phyloP scores from a whole-genome alignment of 2,329 filamentous ascomycete species.

The Thyridium curvatum region DNA sequence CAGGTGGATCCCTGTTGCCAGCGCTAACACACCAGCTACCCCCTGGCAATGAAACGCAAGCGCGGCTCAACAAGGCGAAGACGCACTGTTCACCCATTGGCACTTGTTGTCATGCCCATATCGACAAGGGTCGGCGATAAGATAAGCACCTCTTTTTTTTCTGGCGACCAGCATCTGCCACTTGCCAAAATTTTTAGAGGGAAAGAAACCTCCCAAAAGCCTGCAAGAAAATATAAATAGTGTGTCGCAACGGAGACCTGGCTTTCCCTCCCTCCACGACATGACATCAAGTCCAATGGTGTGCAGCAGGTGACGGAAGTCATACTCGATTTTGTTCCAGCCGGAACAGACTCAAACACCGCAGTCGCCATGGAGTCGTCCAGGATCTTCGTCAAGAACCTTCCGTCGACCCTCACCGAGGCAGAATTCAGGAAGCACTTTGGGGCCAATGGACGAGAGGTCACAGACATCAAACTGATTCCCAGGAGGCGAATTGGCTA shows the following conservation, averaged over 20 bases:
- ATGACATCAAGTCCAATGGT: too few species aligned
- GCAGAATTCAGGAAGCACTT: conserved; percentile 88
- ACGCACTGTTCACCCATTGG: neutral
- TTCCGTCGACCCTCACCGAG: conserved; percentile 81
- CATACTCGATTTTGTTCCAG: conserved; percentile 1
- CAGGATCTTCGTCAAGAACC: conserved; percentile 70
- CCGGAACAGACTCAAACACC: neutral
- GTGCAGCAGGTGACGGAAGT: too few species aligned
- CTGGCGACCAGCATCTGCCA: neutral
- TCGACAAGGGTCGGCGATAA: conserved; percentile 5
- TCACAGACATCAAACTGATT: conserved; percentile 92
- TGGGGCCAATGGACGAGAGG: conserved; percentile 59
- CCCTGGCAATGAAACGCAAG: too few species aligned
- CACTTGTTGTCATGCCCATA: too few species aligned
- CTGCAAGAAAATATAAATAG: too few species aligned
- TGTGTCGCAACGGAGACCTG: too few species aligned
- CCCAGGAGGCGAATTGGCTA: conserved; percentile 88
- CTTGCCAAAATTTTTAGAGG: neutral
- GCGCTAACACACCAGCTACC: neutral
- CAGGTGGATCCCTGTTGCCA: neutral
- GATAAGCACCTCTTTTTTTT: conserved; percentile 10
- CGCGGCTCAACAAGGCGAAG: too few species aligned
- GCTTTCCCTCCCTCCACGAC: too few species aligned
- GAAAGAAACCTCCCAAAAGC: neutral
- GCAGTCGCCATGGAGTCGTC: conserved; percentile 48